Percentiles rank a stretch among this genome's conserved stretches.
Conservation (phyloP, 768 basidiomycete species). For the Serendipita sp. region DNA sequence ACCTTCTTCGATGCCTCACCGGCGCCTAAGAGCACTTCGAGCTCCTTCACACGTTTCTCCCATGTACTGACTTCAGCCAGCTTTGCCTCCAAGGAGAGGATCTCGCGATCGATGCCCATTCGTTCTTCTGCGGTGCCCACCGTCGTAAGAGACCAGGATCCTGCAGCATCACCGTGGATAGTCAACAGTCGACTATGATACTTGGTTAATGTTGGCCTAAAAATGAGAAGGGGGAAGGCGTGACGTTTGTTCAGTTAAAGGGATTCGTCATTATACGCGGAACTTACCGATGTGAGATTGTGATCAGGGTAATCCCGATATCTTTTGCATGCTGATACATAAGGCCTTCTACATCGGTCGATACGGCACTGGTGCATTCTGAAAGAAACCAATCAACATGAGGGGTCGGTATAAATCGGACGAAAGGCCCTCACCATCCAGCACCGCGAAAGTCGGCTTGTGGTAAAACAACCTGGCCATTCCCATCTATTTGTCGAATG, state of each 20-base stretch:
- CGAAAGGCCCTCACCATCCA: conserved; percentile 48
- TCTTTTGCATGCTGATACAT: conserved; percentile 92
- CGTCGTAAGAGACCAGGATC: conserved; percentile 51
- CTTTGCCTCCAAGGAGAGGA: conserved; percentile 43
- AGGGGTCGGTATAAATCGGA: background rate
- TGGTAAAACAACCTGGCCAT: conserved; percentile 91
- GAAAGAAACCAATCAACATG: background rate
- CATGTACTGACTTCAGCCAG: conserved; percentile 55
- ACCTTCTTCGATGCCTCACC: background rate
- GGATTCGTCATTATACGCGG: background rate
- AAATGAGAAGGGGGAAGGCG: background rate
- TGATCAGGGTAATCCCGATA: conserved; percentile 80
- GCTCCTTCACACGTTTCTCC: conserved; percentile 51
- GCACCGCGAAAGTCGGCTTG: conserved; percentile 60
- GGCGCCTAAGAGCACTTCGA: conserved; percentile 34
- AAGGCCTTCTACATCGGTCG: conserved; percentile 85
- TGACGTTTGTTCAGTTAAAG: background rate
- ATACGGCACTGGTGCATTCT: conserved; percentile 94
- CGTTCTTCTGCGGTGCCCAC: conserved; percentile 61
- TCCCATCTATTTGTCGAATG: conserved; percentile 41
- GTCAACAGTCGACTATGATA: conserved; percentile 82
- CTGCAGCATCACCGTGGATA: conserved; percentile 52
- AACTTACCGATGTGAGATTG: conserved; percentile 67
- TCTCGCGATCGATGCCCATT: conserved; percentile 62
- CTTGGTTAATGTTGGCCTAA: conserved; percentile 66